A percentile compares a stretch with the other conserved stretches of the same genome.
These are phyloP conservation scores for Crucihimalaya himalaica DNA, from an alignment of 345 rosid genomes.

Conservation along the genomic window DNA sequence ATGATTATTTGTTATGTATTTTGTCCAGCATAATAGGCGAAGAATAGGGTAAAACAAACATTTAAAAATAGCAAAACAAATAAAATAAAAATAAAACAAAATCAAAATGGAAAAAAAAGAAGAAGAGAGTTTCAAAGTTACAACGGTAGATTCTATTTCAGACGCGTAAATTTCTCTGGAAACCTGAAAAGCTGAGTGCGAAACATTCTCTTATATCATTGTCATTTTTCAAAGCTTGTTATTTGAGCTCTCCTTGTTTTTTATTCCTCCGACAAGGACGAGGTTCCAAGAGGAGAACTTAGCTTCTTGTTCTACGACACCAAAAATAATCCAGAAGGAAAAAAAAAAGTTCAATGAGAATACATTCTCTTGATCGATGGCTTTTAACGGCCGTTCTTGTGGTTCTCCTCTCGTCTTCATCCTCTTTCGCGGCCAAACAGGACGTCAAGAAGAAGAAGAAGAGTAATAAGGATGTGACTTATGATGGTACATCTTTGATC, in stretches of 20 bases:
- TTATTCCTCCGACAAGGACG: conserved; percentile 42
- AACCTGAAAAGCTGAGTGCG: conserved; percentile 20
- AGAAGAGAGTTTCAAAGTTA: conserved; percentile 12
- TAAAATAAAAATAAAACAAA: neutral
- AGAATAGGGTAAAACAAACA: conserved; percentile 6
- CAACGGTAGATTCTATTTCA: conserved; percentile 39
- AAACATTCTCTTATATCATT: conserved; percentile 41
- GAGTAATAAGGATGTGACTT: conserved; percentile 21
- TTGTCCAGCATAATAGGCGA: conserved; percentile 18
- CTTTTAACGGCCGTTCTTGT: conserved; percentile 29
- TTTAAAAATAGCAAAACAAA: conserved; percentile 32
- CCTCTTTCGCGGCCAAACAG: conserved; percentile 18
- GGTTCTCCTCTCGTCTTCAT: conserved; percentile 30
- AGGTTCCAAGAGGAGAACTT: conserved; percentile 39
- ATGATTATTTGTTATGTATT: conserved; percentile 1
- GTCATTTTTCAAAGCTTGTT: conserved; percentile 12
- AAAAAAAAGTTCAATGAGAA: conserved; percentile 28
- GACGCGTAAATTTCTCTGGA: conserved; percentile 41
- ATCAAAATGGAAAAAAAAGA: neutral
- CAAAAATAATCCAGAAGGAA: neutral
- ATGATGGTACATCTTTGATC: conserved; percentile 36
- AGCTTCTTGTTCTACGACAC: conserved; percentile 32
- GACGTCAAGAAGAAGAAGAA: conserved; percentile 19
- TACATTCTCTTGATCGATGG: conserved; percentile 39
- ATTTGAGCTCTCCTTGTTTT: conserved; percentile 42